A percentile compares a stretch with the other conserved stretches of the same genome.
Conservation (phyloP, 2,329 filamentous ascomycete genomes). For the Hawksworthiomyces lignivorus region DNA sequence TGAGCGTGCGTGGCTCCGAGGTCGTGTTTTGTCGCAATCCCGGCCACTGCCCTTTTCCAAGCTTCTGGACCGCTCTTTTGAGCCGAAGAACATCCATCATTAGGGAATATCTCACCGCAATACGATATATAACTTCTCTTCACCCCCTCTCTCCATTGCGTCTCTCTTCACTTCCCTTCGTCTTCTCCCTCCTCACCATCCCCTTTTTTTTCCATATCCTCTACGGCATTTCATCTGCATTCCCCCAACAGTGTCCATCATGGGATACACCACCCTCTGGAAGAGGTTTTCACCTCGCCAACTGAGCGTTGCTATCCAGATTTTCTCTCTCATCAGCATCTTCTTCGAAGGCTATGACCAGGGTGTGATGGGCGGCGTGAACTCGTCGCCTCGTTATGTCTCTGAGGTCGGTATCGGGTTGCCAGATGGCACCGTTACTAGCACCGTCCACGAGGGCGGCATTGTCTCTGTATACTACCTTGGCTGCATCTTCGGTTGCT, state of each 20-base stretch:
- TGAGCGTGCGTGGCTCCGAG: no score
- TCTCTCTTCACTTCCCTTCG: background rate
- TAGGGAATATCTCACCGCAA: no score
- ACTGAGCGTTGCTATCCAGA: slow-evolving; percentile 30
- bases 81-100: no score
- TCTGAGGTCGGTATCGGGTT: slow-evolving; percentile 37
- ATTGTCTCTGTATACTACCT: slow-evolving; percentile 47
- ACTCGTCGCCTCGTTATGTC: slow-evolving; percentile 32
- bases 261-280: slow-evolving; percentile 34
- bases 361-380: slow-evolving; percentile 46
- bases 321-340: slow-evolving; percentile 22
- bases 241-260: slow-evolving; percentile 15
- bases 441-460: slow-evolving; percentile 41
- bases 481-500: slow-evolving; percentile 23
- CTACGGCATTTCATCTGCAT: background rate
- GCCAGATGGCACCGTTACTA: slow-evolving; percentile 36
- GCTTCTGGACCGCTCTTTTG: no score
- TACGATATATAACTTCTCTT: background rate
- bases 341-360: slow-evolving; percentile 44
- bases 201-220: slow-evolving; percentile 15
- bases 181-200: slow-evolving; percentile 4
- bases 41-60: no score
- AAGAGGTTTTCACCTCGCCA: slow-evolving; percentile 32
- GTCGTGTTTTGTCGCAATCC: no score
- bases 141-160: background rate